Percentiles rank a stretch among this genome's conserved stretches.
These are phyloP conservation scores for Fusarium goolgardi DNA, from an alignment of 2,329 filamentous ascomycete species.

Conservation along the genomic window DNA sequence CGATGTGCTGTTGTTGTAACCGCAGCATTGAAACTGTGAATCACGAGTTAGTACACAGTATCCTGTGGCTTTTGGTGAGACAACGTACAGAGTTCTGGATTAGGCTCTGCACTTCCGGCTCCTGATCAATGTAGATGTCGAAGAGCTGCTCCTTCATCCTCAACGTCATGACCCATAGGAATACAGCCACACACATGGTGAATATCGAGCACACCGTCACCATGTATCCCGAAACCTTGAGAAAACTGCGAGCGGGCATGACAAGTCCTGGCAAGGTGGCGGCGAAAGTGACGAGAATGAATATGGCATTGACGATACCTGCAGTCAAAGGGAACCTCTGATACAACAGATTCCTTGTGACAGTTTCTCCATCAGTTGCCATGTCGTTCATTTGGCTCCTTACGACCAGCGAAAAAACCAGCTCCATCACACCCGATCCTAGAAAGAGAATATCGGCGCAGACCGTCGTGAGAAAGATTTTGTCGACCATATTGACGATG, in stretches of 20 bases:
- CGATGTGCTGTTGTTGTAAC: constrained; percentile 77
- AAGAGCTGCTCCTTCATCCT: constrained; percentile 72
- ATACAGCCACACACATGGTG: constrained; percentile 73
- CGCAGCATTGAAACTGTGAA: constrained; percentile 79
- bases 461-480: constrained; percentile 63
- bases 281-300: constrained; percentile 77
- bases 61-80: neutral
- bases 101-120: constrained; percentile 69
- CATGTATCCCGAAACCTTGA: constrained; percentile 76
- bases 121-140: constrained; percentile 69
- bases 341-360: constrained; percentile 64
- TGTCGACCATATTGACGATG: constrained; percentile 62
- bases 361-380: constrained; percentile 60
- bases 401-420: constrained; percentile 67
- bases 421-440: constrained; percentile 63
- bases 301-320: constrained; percentile 76
- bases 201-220: constrained; percentile 71
- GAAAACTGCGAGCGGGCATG: constrained; percentile 73
- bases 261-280: constrained; percentile 77
- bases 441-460: constrained; percentile 64
- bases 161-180: constrained; percentile 79
- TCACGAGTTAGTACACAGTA: neutral
- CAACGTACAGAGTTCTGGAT: constrained; percentile 75
- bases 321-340: constrained; percentile 68
- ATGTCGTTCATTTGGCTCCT: constrained; percentile 58